Percentiles rank a stretch among this genome's conserved stretches.
Evolutionary conservation across 148 eudicot species (phyloP).

Genomic region (Selenicereus undatus): DNA sequence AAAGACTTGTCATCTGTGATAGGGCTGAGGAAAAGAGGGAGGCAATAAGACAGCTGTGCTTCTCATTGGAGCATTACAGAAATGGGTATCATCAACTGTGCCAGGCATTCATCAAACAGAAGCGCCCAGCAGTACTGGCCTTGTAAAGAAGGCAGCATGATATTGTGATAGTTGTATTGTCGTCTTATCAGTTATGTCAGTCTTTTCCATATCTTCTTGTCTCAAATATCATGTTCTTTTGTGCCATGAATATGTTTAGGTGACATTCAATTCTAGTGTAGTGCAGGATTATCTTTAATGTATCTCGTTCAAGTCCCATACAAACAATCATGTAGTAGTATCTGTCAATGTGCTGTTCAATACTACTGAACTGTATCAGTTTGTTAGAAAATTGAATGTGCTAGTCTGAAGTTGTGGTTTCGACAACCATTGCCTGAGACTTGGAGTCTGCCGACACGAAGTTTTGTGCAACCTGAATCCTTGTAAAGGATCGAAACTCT

Average conservation of each 20-base stretch:
- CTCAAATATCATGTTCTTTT: neutral
- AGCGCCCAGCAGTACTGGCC: slow-evolving; percentile 34
- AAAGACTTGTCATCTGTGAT: slow-evolving; percentile 40
- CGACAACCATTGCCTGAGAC: neutral
- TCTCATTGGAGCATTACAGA: slow-evolving; percentile 78
- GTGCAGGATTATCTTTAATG: neutral
- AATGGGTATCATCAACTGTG: slow-evolving; percentile 64
- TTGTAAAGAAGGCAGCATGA: slow-evolving; percentile 15
- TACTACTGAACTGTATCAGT: neutral
- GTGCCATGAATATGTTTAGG: neutral
- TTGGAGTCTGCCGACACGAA: too few relatives aligned
- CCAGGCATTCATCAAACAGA: slow-evolving; percentile 39
- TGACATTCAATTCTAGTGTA: slow-evolving; percentile 3
- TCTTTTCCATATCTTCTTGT: neutral
- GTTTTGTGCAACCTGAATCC: too few relatives aligned
- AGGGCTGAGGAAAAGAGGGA: slow-evolving; percentile 76
- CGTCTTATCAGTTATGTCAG: neutral
- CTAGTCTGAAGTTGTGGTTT: neutral
- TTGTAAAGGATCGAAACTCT: too few relatives aligned
- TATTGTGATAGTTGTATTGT: too few relatives aligned
- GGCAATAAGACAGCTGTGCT: slow-evolving; percentile 88
- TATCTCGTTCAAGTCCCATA: neutral
- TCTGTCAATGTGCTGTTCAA: neutral
- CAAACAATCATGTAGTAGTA: neutral
- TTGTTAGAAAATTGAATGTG: neutral